A percentile compares a stretch with the other conserved stretches of the same genome.
Conservation (phyloP, 106 monocot genomes). For the Dendrobium catenatum region DNA sequence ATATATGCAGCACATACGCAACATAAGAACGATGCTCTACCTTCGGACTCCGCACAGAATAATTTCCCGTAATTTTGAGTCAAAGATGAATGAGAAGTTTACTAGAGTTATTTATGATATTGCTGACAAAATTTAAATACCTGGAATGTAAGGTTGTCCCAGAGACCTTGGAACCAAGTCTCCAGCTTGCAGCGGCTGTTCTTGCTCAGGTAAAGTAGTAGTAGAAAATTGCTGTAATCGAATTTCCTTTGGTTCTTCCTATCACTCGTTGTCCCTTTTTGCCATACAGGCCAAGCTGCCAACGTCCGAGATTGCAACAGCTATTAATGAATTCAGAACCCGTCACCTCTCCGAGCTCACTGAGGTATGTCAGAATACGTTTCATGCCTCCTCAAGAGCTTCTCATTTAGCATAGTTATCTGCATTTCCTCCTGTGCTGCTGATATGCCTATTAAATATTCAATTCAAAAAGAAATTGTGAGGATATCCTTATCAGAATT, state of each 20-base stretch:
- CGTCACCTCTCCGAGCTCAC: slow-evolving; percentile 98
- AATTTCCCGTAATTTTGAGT: not conserved
- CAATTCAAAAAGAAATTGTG: too few species aligned
- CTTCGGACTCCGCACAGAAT: too few species aligned
- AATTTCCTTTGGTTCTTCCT: not conserved
- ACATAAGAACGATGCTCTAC: too few species aligned
- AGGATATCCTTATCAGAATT: too few species aligned
- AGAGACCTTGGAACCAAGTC: slow-evolving; percentile 97
- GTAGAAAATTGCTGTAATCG: not conserved
- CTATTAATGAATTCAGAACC: slow-evolving; percentile 86
- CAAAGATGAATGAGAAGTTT: not conserved
- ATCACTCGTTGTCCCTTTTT: not conserved
- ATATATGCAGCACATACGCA: too few species aligned
- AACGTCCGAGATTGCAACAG: slow-evolving; percentile 82
- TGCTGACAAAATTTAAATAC: not conserved
- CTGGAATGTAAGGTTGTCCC: slow-evolving; percentile 68
- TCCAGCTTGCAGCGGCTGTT: slow-evolving; percentile 96
- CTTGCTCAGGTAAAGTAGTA: slow-evolving; percentile 73
- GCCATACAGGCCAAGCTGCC: slow-evolving; percentile 72
- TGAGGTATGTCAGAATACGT: slow-evolving; percentile 41
- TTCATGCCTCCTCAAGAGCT: too few species aligned
- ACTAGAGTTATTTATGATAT: not conserved
- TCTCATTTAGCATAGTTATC: too few species aligned
- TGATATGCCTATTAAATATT: too few species aligned
- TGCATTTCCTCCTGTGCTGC: too few species aligned